Conservation (phyloP, 306 rosid species). For the Cucurbita ficifolia region DNA sequence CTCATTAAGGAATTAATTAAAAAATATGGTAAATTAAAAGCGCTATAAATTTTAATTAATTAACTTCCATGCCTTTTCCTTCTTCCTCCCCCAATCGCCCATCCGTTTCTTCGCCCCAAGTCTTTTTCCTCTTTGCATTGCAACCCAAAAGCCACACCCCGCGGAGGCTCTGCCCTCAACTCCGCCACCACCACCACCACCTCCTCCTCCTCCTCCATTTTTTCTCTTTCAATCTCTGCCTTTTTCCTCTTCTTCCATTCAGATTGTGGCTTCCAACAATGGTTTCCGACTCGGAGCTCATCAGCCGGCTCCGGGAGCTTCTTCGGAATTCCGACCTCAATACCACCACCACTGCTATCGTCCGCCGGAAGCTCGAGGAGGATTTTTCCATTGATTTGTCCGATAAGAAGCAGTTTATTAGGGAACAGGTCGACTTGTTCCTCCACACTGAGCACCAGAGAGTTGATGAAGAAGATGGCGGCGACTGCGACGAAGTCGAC, state of each 20-base stretch:
- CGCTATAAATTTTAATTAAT: too few relatives aligned
- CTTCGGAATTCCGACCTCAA: constrained; percentile 57
- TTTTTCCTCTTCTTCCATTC: not conserved
- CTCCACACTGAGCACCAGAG: constrained; percentile 31
- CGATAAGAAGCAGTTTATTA: constrained; percentile 44
- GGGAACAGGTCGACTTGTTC: constrained; percentile 65
- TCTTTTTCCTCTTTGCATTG: not conserved
- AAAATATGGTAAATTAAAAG: too few relatives aligned
- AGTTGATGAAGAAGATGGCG: not conserved
- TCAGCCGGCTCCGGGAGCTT: constrained; percentile 58
- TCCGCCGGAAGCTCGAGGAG: constrained; percentile 55
- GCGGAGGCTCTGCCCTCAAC: not conserved
- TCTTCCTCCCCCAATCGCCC: not conserved
- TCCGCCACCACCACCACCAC: not conserved
- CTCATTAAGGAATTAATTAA: too few relatives aligned
- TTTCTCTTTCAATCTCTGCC: not conserved
- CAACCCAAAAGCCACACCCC: not conserved
- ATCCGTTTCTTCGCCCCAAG: not conserved
- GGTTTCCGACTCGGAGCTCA: constrained; percentile 72
- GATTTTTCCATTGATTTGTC: constrained; percentile 63
- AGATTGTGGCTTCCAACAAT: constrained; percentile 5
- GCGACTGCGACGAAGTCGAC: constrained; percentile 2
- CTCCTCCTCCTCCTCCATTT: not conserved
- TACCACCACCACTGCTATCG: constrained; percentile 51
- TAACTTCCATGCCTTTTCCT: not conserved